Conservation (phyloP, 768 basidiomycete species). For the Mrakia gelida region DNA sequence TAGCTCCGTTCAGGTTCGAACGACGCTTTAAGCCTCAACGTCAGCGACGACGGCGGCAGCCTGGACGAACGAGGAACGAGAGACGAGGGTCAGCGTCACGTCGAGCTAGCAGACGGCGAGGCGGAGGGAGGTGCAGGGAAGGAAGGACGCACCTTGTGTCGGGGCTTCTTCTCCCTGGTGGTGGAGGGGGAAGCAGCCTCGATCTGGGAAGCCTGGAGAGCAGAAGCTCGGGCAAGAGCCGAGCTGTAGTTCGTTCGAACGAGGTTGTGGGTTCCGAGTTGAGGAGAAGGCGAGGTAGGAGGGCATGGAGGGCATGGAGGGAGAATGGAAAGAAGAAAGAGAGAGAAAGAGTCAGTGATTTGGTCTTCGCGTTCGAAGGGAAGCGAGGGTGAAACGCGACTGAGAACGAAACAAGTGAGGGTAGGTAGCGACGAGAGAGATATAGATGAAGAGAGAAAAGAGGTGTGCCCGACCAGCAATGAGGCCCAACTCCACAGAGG, state of each 20-base stretch:
- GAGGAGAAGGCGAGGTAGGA: neutral
- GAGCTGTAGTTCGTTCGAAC: conserved; percentile 14
- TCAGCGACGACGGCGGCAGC: conserved; percentile 15
- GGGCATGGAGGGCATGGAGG: neutral
- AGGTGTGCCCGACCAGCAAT: conserved; percentile 26
- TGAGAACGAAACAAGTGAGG: neutral
- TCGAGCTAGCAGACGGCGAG: neutral
- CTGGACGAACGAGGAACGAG: neutral
- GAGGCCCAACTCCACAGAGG: conserved; percentile 26
- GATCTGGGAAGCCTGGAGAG: conserved; percentile 33
- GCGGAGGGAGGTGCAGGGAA: neutral
- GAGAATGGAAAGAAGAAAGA: neutral
- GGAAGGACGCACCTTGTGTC: conserved; percentile 9
- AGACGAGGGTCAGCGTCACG: neutral
- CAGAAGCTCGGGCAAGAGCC: conserved; percentile 34
- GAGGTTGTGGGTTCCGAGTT: neutral
- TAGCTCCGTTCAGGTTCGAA: neutral
- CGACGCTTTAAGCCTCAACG: conserved; percentile 19
- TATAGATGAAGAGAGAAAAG: neutral
- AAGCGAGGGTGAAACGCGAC: neutral
- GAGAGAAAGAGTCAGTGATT: neutral
- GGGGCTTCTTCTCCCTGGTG: conserved; percentile 23
- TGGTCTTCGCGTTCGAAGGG: neutral
- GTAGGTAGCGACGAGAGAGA: neutral
- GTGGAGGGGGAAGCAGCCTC: conserved; percentile 25